A percentile compares a stretch with the other conserved stretches of the same genome.
These are phyloP conservation scores for Penicillium crustosum DNA, from an alignment of 2,329 filamentous ascomycete genomes.

Conservation along the genomic window DNA sequence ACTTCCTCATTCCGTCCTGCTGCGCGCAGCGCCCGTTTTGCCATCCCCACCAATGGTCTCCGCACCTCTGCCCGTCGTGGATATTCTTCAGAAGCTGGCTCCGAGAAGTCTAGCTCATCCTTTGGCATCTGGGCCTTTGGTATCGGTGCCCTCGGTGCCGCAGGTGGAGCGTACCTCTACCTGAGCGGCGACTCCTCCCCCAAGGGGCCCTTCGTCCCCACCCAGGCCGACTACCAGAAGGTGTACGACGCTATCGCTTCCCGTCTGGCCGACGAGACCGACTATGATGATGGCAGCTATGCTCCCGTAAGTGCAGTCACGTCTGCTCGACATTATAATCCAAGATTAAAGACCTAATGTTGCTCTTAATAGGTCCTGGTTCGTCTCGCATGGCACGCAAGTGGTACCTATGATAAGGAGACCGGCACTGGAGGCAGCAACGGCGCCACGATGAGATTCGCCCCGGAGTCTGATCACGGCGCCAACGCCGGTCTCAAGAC, in stretches of 20 bases:
- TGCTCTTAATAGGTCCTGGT: slow-evolving; percentile 62
- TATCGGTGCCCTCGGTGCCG: slow-evolving; percentile 58
- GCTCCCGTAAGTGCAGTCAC: slow-evolving; percentile 62
- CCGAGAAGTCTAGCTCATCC: slow-evolving; percentile 51
- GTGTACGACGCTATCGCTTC: slow-evolving; percentile 86
- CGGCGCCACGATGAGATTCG: slow-evolving; percentile 94
- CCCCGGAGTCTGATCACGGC: slow-evolving; percentile 83
- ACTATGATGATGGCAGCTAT: slow-evolving; percentile 96
- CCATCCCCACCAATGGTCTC: slow-evolving; percentile 63
- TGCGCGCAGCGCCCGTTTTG: slow-evolving; percentile 59
- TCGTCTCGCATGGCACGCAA: slow-evolving; percentile 90
- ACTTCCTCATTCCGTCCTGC: slow-evolving; percentile 43
- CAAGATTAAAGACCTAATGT: background rate
- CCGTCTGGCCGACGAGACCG: slow-evolving; percentile 80
- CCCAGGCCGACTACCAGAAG: slow-evolving; percentile 87
- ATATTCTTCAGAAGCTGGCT: slow-evolving; percentile 69
- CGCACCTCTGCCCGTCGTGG: slow-evolving; percentile 73
- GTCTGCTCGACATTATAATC: background rate
- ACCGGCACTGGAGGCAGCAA: slow-evolving; percentile 92
- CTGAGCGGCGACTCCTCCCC: slow-evolving; percentile 52
- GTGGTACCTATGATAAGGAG: slow-evolving; percentile 85
- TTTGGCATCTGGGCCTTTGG: slow-evolving; percentile 60
- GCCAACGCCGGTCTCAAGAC: slow-evolving; percentile 87
- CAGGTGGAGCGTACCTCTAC: slow-evolving; percentile 64
- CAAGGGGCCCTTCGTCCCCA: slow-evolving; percentile 66